Evolutionary conservation across 257 asterid species (phyloP), one percentile per base, ranked within the genome.

Genomic region (Asclepias syriaca): DNA sequence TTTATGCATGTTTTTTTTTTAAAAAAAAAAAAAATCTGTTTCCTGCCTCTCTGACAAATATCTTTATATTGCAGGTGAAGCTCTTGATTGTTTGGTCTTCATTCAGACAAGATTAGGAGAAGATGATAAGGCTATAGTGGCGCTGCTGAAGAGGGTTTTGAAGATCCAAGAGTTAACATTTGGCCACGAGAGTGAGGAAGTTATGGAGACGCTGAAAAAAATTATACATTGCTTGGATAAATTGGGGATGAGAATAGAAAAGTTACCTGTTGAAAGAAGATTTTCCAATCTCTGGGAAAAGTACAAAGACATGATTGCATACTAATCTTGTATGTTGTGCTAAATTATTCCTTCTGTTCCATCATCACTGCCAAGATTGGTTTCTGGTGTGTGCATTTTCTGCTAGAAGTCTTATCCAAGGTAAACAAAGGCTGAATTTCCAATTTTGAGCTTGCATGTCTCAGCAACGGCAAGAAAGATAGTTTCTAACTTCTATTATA

Each of bases 11-110:
- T 40, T 14, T 68, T 19, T 54, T 78, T 14, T 14, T 2, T 0
- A 29, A 29, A 29, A 29, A 29, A 2, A 29, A 29, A 29, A 29
- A 34, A 34, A 3, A 49, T 12, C 69, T 61, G 51, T 68, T 66
- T 32, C 34, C 79, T 45, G 19, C 37, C 8, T 72, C 65, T 57
- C 53, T 73, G 61, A 48, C 40, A 48, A 8, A 19, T 56, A 53
- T 63, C 72, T 66, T 65, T 65, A 18, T 69, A 53, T 64, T 53
- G 80, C 91, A 94, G 97, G 97, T 45, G 99, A 91, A 88, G 96
- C 97, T 74, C 96, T 91, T 57, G 99, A 94, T 80, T 94, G 99
- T 79, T 78, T 94, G 85, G 96, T 89, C 75, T 88, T 95, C 68
- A 86, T 91, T 80, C 90, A 82, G 71, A 83, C 82, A 43, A 86